Conservation (phyloP, 1,139 yeast species). For the Lodderomyces parapsilosis region DNA sequence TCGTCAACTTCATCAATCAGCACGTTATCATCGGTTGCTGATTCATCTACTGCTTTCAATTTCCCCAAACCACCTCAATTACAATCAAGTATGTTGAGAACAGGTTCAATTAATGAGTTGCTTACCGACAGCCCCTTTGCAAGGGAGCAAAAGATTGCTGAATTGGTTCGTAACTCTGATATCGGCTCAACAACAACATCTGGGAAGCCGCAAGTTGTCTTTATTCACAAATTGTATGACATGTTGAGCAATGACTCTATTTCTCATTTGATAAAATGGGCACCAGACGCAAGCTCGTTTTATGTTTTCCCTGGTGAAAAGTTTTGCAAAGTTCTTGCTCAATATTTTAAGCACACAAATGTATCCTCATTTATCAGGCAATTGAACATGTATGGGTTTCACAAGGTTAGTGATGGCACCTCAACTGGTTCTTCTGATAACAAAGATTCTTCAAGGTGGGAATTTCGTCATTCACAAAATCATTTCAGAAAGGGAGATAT, state of each 20-base stretch:
- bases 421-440: background rate
- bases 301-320: conserved; percentile 53
- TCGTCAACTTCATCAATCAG: background rate
- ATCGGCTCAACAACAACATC: background rate
- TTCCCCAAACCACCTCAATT: background rate
- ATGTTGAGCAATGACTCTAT: conserved; percentile 58
- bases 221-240: conserved; percentile 62
- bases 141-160: background rate
- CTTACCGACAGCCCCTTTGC: background rate
- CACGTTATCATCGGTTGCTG: background rate
- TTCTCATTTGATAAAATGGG: conserved; percentile 49
- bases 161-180: background rate
- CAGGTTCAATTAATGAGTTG: background rate
- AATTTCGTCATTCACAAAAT: conserved; percentile 66
- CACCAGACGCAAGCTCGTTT: conserved; percentile 36
- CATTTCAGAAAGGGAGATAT: conserved; percentile 66
- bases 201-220: conserved; percentile 48
- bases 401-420: conserved; percentile 52
- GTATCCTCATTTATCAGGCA: conserved; percentile 80
- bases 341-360: conserved; percentile 74
- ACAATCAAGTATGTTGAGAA: background rate
- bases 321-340: conserved; percentile 56
- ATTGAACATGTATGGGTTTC: conserved; percentile 78
- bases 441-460: conserved; percentile 44
- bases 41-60: background rate